These are phyloP conservation scores for Neonothopanus nambi DNA, from an alignment of 1,284 basidiomycete genomes.

Conservation along the genomic window DNA sequence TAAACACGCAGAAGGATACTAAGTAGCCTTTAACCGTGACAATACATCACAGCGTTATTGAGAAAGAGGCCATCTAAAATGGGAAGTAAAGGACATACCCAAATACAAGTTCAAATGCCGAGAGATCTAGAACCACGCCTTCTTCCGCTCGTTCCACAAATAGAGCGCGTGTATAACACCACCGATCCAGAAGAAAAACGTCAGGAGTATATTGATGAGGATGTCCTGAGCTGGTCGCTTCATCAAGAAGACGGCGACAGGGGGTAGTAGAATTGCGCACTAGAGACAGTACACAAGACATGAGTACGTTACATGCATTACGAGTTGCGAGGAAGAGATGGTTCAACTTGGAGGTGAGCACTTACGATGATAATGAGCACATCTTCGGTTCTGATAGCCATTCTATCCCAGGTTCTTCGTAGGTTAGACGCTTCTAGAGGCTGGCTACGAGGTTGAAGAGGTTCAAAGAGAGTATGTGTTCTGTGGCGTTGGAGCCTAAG, in stretches of 20 bases:
- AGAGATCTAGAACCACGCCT: slow-evolving; percentile 5
- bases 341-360: neutral
- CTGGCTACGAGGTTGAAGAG: too few species aligned
- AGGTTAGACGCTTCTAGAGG: too few species aligned
- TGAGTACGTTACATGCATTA: neutral
- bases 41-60: too few species aligned
- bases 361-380: slow-evolving; percentile 10
- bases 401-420: neutral
- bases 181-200: slow-evolving; percentile 11
- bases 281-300: neutral
- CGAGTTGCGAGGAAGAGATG: neutral
- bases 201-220: slow-evolving; percentile 11
- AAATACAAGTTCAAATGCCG: too few species aligned
- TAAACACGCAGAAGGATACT: too few species aligned
- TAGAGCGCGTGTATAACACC: slow-evolving; percentile 13
- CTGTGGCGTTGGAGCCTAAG: too few species aligned
- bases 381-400: slow-evolving; percentile 9
- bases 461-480: too few species aligned
- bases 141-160: slow-evolving; percentile 12
- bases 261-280: slow-evolving; percentile 11
- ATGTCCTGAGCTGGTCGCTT: slow-evolving; percentile 10
- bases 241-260: slow-evolving; percentile 11
- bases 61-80: too few species aligned
- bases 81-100: too few species aligned
- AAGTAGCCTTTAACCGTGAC: too few species aligned